Evolutionary conservation across 2,329 filamentous ascomycete genomes (phyloP).

Genomic region (Ophiostoma quercus): DNA sequence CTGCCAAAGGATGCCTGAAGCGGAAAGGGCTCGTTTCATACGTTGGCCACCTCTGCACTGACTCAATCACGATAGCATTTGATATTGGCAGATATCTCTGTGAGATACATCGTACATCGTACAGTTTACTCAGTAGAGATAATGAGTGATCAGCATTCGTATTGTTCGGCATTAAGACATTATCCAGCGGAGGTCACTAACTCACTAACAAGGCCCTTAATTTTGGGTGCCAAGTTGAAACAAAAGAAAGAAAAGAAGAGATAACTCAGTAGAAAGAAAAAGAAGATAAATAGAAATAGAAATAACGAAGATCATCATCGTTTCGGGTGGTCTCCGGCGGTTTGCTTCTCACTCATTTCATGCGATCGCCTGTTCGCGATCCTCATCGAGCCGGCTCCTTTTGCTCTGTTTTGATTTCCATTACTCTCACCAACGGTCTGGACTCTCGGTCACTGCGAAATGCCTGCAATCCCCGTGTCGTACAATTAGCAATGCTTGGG

Average conservation of each 20-base stretch:
- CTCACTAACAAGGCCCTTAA: not conserved
- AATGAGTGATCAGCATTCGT: too few species aligned
- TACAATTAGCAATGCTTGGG: not conserved
- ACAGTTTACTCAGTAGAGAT: too few species aligned
- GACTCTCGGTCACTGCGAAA: not conserved
- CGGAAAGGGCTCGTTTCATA: not conserved
- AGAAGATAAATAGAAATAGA: not conserved
- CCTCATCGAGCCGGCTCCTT: not conserved
- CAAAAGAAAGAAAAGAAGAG: not conserved
- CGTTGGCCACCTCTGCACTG: conserved; percentile 6
- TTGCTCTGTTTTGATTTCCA: not conserved
- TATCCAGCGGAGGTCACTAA: not conserved
- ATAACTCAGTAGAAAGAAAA: not conserved
- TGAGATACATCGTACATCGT: too few species aligned
- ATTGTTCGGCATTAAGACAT: not conserved
- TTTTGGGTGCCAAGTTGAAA: conserved; percentile 1
- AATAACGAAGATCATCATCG: not conserved
- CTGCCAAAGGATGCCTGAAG: not conserved
- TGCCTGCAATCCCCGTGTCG: not conserved
- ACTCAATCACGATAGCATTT: not conserved
- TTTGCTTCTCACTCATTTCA: not conserved
- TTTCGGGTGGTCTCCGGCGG: not conserved
- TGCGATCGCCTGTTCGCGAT: conserved; percentile 1
- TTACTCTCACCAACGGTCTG: not conserved
- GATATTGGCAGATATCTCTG: too few species aligned